Evolutionary conservation across 163 green algal genomes (phyloP).

Genomic region (Prototheca wickerhamii): DNA sequence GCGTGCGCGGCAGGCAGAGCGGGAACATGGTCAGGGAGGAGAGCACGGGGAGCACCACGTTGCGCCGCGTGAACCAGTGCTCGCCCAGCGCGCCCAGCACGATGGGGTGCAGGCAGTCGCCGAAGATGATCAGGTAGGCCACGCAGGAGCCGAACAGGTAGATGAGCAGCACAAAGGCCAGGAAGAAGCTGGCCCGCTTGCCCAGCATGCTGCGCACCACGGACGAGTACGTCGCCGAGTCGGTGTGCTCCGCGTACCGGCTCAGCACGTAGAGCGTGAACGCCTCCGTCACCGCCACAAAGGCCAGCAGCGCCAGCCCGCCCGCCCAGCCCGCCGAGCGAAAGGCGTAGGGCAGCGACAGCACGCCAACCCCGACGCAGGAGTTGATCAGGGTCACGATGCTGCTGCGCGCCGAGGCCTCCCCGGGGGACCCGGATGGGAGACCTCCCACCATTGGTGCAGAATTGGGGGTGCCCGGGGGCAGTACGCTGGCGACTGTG

Average conservation of each 20-base stretch:
- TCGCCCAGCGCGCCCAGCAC: constrained; percentile 1
- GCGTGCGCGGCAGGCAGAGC: constrained; percentile 47
- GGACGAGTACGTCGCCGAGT: constrained; percentile 26
- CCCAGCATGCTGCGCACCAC: constrained; percentile 28
- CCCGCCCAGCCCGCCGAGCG: constrained; percentile 24
- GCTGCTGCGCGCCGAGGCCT: background rate
- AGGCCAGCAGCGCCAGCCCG: constrained; percentile 18
- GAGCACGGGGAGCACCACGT: constrained; percentile 18
- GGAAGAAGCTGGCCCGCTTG: constrained; percentile 5
- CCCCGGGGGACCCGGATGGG: background rate
- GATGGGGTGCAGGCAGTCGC: constrained; percentile 21
- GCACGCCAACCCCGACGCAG: constrained; percentile 67
- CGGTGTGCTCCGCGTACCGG: constrained; percentile 46
- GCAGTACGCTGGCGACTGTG: background rate
- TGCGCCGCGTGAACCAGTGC: constrained; percentile 6
- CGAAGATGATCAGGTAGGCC: constrained; percentile 72
- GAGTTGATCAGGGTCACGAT: constrained; percentile 60
- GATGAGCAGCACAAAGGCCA: constrained; percentile 40
- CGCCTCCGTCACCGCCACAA: constrained; percentile 32
- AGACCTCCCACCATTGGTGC: background rate
- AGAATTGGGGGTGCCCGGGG: background rate
- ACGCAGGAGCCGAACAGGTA: constrained; percentile 63
- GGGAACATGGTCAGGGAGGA: constrained; percentile 44
- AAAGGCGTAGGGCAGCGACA: constrained; percentile 61
- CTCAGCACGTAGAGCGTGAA: constrained; percentile 60